Evolutionary conservation across 2,329 filamentous ascomycete species (phyloP).

Genomic region (Penicillium sp.): DNA sequence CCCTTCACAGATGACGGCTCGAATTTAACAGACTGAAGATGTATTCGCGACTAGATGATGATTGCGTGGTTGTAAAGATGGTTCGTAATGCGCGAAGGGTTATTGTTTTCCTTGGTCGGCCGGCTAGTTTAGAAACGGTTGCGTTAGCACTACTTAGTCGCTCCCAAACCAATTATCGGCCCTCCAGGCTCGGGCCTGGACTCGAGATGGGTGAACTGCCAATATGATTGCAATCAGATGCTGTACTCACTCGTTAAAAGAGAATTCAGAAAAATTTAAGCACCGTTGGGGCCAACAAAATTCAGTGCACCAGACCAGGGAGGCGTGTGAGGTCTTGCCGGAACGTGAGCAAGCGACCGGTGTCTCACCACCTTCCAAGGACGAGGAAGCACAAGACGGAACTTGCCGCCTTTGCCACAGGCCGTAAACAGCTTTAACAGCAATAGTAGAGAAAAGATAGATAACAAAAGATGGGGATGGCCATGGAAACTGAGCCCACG

Average conservation of each 20-base stretch:
- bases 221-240: not conserved
- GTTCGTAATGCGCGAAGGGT: conserved; percentile 5
- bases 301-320: conserved; percentile 26
- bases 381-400: conserved; percentile 27
- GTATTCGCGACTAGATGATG: not conserved
- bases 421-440: conserved; percentile 26
- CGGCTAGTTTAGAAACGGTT: conserved; percentile 26
- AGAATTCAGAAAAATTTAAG: conserved; percentile 8
- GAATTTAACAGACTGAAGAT: not conserved
- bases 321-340: conserved; percentile 30
- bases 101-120: conserved; percentile 18
- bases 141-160: conserved; percentile 31
- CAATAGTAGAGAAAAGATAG: conserved; percentile 15
- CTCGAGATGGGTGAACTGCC: conserved; percentile 1
- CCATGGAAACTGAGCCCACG: conserved; percentile 24
- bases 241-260: conserved; percentile 11
- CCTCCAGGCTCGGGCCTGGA: not conserved
- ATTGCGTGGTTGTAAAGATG: not conserved
- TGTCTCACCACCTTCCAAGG: conserved; percentile 23
- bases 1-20: not conserved
- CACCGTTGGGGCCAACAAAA: conserved; percentile 15
- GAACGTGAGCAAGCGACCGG: conserved; percentile 28
- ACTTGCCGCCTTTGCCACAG: conserved; percentile 29
- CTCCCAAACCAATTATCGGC: conserved; percentile 18
- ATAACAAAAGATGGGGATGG: conserved; percentile 22